A percentile compares a stretch with the other conserved stretches of the same genome.
Evolutionary conservation across 805 yeast genomes (phyloP).

Genomic region (Saccharomyces jurei): DNA sequence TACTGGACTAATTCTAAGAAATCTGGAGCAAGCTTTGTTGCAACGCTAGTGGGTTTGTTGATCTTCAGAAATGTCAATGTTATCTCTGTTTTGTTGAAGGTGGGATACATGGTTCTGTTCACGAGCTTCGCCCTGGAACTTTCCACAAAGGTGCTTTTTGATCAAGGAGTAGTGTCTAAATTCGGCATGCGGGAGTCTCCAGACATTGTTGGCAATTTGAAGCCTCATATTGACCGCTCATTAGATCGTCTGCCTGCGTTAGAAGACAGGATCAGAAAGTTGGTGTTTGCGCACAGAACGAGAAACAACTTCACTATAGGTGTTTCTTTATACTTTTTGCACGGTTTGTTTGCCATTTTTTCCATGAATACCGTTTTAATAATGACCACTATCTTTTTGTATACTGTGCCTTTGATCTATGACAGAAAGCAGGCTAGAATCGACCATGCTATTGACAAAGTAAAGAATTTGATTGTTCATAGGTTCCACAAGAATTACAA

Average conservation of each 20-base stretch:
- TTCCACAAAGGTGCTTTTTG: conserved; percentile 57
- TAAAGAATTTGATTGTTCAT: neutral
- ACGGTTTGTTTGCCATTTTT: conserved; percentile 60
- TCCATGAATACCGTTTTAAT: conserved; percentile 56
- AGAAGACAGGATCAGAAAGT: conserved; percentile 43
- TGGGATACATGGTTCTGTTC: conserved; percentile 47
- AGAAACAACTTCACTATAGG: conserved; percentile 62
- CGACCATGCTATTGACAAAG: conserved; percentile 46
- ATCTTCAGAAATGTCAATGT: conserved; percentile 51
- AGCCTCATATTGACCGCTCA: conserved; percentile 11
- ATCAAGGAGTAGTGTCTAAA: conserved; percentile 63
- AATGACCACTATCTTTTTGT: conserved; percentile 47
- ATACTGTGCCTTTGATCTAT: conserved; percentile 66
- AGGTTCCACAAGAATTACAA: conserved; percentile 10
- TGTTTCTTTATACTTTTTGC: conserved; percentile 48
- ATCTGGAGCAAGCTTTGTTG: conserved; percentile 64
- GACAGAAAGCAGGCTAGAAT: conserved; percentile 63
- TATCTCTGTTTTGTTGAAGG: conserved; percentile 46
- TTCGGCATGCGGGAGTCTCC: conserved; percentile 43
- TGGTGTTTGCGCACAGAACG: conserved; percentile 55
- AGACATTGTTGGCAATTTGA: conserved; percentile 10
- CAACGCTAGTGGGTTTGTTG: conserved; percentile 43
- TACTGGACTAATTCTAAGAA: conserved; percentile 35
- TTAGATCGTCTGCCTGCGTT: conserved; percentile 32
- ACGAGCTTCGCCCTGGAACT: conserved; percentile 64